Base-by-base conservation (phyloP, 768 basidiomycete genomes). In the Suillus paluster region DNA sequence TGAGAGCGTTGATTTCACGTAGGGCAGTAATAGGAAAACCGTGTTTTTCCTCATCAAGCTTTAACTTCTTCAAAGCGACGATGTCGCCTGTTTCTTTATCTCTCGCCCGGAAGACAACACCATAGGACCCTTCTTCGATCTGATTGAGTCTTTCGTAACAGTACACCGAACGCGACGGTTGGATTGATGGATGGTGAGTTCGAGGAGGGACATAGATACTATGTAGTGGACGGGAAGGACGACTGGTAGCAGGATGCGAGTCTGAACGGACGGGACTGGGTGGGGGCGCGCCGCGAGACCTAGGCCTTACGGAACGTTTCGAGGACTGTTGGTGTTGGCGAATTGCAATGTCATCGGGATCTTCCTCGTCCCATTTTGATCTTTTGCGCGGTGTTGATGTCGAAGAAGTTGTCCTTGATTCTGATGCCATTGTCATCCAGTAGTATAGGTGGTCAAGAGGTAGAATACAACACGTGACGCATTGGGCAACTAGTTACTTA, bases 101-200 rank as follows among this genome's bases (percentile, higher is more conserved):
- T 67, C 87, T 83, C 23, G 97, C 97, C n/a, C 97, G 88, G 65
- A 94, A 99, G 17, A 99, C 97, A 42, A 99, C 88, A 19, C 97
- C 97, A 67, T 99, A 99, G 0, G 94, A 95, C 5, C 97, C 97
- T 77, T 99, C 97, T 76, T 99, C 97, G 68, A 99, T 99, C 68
- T 97, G 94, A 74, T 99, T 99, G 59, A 99, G 81, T 45, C 92
- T 82, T 68, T 98, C 96, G 73, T 98, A 98, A 67, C 84, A 87
- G 76, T 95, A 97, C 1, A 98, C 97, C 5, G 95, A 96, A 25
- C 97, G 90, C 27, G 97, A 96, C 1, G 96, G 87, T 44, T 84
- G 77, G 25, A 99, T 86, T 2, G 87, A 80, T 34, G 95, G 95
- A 73, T 98, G 92, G 1, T 78, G 76, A 4, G 84, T 88, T 58